Base-by-base conservation (phyloP, 2,329 filamentous ascomycete species). In the Sodiomyces alkalinus region DNA sequence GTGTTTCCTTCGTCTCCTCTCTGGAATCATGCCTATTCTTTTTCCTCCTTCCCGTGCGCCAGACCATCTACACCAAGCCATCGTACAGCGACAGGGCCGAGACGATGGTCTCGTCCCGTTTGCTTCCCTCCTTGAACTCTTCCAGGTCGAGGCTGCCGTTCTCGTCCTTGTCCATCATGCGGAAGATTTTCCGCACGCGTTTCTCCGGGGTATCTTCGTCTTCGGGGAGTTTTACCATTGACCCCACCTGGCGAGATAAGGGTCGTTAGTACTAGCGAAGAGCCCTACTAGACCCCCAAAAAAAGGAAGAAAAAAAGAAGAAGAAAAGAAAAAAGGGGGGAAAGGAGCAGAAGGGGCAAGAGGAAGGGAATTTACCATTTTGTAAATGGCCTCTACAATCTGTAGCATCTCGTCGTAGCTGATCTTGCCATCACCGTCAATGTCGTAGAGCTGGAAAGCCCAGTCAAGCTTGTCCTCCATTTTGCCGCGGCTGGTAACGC, bases 101-200 rank as follows among this genome's bases (percentile, higher is more conserved):
- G 33, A 98, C 90, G 49, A 98, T 98, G 7, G 90, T 98, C 62
- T 96, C 87, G 56, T 98, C 90, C 34, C 86, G 80, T 65, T 96
- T 94, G 62, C 85, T 93, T 42, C 90, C 90, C 60, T 98, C 90
- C 61, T 96, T 96, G 67, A 98, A 98, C 54, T 98, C 90, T 36
- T 86, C 79, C 69, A 94, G 87, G 52, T 96, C 87, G 44, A 98
- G 61, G 48, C 81, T 92, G 43, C 87, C 90, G 51, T 96, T 96
- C 62, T 96, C 87, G 53, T 98, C 90, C 68, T 98, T 98, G 65
- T 98, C 90, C 90, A 98, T 98, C 90, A 96, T 96, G 47, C 79
- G 70, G 67, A 98, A 98, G 55, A 98, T 96, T 67, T 98, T 98
- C 56, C 68, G 75, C 38, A 98, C 90, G 39, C 90, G 79, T 65